Evolutionary conservation across 257 asterid species (phyloP).

Genomic region (Solanum piurae): DNA sequence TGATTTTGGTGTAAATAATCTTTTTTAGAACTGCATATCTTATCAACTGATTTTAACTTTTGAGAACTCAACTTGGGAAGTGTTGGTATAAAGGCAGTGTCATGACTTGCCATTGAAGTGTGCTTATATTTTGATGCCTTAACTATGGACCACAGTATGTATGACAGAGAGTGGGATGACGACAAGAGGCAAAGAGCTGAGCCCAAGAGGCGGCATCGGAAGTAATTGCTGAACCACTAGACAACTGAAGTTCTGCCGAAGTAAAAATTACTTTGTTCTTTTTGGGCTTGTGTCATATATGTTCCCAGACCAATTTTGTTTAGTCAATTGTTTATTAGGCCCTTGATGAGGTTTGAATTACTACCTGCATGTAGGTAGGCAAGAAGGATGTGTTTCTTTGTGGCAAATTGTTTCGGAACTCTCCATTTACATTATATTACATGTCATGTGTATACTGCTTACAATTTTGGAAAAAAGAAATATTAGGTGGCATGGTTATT

Average conservation of each 20-base stretch:
- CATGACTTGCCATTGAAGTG: not conserved
- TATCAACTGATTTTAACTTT: not conserved
- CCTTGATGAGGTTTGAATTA: not conserved
- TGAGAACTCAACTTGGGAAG: not conserved
- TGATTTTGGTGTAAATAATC: not conserved
- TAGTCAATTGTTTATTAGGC: not conserved
- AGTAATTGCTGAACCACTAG: conserved; percentile 16
- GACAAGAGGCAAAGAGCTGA: conserved; percentile 96
- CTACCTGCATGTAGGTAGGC: not conserved
- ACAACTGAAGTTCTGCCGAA: not conserved
- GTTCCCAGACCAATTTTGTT: not conserved
- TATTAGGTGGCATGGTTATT: not conserved
- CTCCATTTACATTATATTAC: not conserved
- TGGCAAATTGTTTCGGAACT: not conserved
- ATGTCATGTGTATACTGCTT: not conserved
- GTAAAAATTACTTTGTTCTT: not conserved
- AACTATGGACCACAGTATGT: conserved; percentile 36
- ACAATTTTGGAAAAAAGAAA: not conserved
- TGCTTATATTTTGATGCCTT: conserved; percentile 20
- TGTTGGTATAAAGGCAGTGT: not conserved
- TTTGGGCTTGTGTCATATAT: not conserved
- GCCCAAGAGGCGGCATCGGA: conserved; percentile 84
- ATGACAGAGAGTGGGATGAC: conserved; percentile 97
- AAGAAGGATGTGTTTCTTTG: not conserved
- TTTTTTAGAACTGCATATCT: not conserved